Conservation (phyloP, 148 eudicot species). For the Diospyros kaki region DNA sequence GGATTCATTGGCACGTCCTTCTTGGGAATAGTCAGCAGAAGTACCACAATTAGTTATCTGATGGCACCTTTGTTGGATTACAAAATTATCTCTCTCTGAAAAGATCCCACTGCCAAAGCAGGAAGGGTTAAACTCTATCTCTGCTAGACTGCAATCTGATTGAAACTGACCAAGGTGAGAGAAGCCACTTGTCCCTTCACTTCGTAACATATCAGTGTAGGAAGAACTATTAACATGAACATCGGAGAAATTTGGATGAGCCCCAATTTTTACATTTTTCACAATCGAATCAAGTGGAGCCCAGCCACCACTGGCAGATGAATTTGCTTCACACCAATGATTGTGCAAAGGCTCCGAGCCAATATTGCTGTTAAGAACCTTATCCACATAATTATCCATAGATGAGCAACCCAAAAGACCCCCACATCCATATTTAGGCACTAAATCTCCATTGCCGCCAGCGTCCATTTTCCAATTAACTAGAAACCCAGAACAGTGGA, state of each 20-base stretch:
- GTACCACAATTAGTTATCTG: neutral
- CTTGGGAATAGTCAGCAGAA: neutral
- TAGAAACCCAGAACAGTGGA: slow-evolving; percentile 5
- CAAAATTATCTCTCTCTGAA: neutral
- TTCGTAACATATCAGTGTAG: neutral
- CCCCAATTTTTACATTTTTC: neutral
- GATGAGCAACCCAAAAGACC: slow-evolving; percentile 8
- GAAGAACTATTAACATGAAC: neutral
- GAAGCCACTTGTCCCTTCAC: neutral
- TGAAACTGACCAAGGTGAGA: neutral
- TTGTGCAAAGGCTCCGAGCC: neutral
- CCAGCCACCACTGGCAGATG: slow-evolving; percentile 5
- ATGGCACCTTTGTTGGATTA: neutral
- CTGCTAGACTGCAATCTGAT: neutral
- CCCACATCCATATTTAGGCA: neutral
- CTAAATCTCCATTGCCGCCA: slow-evolving; percentile 6
- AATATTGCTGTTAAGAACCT: neutral
- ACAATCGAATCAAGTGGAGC: neutral
- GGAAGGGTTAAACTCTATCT: neutral
- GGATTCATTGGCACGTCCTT: neutral
- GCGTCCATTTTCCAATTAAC: slow-evolving; percentile 2
- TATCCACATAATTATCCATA: neutral
- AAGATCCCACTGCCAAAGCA: slow-evolving; percentile 10
- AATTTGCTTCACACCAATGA: slow-evolving; percentile 5
- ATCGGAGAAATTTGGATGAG: neutral